Evolutionary conservation across 2,329 filamentous ascomycete genomes (phyloP).

Genomic region (Ophiosphaerella herpotricha): DNA sequence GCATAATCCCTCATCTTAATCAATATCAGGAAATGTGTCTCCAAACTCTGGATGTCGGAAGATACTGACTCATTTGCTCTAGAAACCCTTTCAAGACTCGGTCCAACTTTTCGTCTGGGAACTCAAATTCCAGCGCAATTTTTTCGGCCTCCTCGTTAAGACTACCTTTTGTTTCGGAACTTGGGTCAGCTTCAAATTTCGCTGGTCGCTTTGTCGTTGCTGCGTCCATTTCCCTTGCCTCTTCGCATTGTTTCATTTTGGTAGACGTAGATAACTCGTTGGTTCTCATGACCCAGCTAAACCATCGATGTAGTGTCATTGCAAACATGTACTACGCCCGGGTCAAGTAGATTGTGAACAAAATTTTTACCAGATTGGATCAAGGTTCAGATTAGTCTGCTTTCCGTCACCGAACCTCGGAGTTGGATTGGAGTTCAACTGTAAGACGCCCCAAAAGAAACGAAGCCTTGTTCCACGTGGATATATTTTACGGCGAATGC

Average conservation of each 20-base stretch:
- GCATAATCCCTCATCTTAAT: background rate
- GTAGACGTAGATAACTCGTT: too few species aligned
- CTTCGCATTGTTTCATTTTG: background rate
- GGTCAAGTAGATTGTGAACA: too few species aligned
- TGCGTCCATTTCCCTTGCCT: background rate
- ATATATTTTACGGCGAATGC: too few species aligned
- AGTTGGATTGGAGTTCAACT: too few species aligned
- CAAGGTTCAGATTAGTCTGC: too few species aligned
- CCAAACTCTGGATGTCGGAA: background rate
- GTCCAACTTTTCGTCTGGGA: background rate
- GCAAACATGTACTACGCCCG: too few species aligned
- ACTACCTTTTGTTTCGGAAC: background rate
- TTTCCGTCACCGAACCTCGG: too few species aligned
- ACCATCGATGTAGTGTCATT: too few species aligned
- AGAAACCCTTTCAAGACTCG: background rate
- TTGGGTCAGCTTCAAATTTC: background rate
- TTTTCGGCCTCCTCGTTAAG: background rate
- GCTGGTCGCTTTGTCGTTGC: background rate
- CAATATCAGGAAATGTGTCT: background rate
- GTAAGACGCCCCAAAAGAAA: too few species aligned
- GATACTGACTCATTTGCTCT: slow-evolving; percentile 1
- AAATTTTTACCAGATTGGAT: too few species aligned
- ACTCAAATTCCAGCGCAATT: slow-evolving; percentile 4
- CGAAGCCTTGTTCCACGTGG: too few species aligned
- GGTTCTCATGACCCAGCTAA: too few species aligned